Evolutionary conservation across 305 asterid genomes (phyloP).

Genomic region (Fraxinus dipetala): DNA sequence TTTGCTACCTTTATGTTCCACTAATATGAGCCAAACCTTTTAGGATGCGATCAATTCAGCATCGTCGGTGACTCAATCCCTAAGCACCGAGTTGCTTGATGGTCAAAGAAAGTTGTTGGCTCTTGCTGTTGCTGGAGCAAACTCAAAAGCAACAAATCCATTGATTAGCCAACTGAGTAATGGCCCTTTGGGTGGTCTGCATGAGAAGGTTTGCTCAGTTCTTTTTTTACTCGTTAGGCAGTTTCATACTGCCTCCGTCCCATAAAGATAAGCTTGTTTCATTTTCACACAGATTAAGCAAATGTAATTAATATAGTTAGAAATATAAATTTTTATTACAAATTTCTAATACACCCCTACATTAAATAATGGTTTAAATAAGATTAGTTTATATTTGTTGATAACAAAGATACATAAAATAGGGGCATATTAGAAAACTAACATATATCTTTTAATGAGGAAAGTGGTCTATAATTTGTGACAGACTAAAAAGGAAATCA

Average conservation of each 20-base stretch:
- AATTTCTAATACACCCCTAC: background rate
- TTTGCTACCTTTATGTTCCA: constrained; percentile 12
- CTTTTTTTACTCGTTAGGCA: constrained; percentile 11
- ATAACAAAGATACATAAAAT: background rate
- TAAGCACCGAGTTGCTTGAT: constrained; percentile 77
- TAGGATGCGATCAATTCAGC: constrained; percentile 89
- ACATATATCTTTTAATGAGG: background rate
- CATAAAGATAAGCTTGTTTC: background rate
- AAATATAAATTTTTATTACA: background rate
- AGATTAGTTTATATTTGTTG: background rate
- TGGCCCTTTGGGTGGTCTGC: constrained; percentile 74
- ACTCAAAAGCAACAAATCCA: constrained; percentile 55
- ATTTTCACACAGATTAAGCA: background rate
- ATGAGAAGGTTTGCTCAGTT: constrained; percentile 62
- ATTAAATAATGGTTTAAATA: background rate
- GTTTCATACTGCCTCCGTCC: background rate
- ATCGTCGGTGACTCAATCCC: constrained; percentile 69
- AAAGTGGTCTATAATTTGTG: background rate
- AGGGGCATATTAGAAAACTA: background rate
- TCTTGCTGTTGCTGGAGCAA: constrained; percentile 65
- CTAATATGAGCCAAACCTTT: constrained; percentile 13
- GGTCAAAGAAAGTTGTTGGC: constrained; percentile 81
- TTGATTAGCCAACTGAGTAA: constrained; percentile 68
- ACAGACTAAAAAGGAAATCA: background rate
- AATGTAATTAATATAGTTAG: background rate